Evolutionary conservation across 495 filamentous ascomycete genomes (phyloP), one percentile per base, ranked within the genome.

Genomic region (Daldinia grandis): DNA sequence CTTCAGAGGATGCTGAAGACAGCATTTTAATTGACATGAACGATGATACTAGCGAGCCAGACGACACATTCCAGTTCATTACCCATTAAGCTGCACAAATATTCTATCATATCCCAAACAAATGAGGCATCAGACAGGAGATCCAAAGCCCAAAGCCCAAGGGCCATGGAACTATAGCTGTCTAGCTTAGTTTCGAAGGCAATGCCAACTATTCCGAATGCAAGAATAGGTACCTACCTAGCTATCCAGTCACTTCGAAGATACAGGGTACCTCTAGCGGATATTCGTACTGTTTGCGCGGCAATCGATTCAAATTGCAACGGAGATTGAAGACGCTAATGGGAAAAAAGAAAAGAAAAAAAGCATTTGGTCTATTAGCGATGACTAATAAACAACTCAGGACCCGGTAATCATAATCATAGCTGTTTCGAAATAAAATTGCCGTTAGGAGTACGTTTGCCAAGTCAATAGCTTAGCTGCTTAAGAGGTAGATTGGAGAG

Each of bases 11-110:
- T 68, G 56, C 74, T 66, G 76, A 76, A 27, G 63, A 72, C 30
- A 80, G 71, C 72, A 72, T 66, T 64, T 70, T 47, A 68, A 69
- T 59, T 74, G 75, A 78, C 62, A 62, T 69, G 53, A 73, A 79
- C 58, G 85, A 83, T 21, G 79, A 76, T 19, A 78, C 71, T 40
- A 79, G 76, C 69, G 86, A 86, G 55, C 67, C 86, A 28, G 85
- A 88, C 59, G 87, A 89, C 69, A 88, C 87, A 4, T 89, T 88
- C 64, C 76, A 84, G 25, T 84, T 86, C 47, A 64, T 71, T n/a
- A 35, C 58, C 44, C 68, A 30, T 58, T 74, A 63, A 68, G 33
- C 30, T 68, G 42, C 60, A 31, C 47, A 44, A 19, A 25, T 25
- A 19, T 61, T 61, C 27, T 68, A 47, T 68, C 67, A 68, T 63